A percentile compares a stretch with the other conserved stretches of the same genome.
phyloP scores from a whole-genome alignment of 305 asterid genomes.

The Solanum hybrid region DNA sequence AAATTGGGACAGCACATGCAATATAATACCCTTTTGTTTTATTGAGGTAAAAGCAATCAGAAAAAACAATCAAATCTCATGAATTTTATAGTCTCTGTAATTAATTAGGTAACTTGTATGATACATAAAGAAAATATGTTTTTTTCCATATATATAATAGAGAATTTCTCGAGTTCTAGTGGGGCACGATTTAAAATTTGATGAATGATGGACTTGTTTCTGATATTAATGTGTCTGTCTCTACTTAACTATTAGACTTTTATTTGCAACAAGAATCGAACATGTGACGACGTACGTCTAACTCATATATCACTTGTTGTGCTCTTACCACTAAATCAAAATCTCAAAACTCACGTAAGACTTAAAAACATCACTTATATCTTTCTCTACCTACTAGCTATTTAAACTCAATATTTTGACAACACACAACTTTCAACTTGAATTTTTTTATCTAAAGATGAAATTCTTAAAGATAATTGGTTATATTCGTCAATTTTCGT shows the following conservation, averaged over 20 bases:
- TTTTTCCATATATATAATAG: background rate
- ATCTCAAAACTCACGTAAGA: background rate
- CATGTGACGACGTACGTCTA: background rate
- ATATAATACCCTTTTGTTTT: background rate
- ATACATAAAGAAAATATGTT: background rate
- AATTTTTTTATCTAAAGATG: accelerated
- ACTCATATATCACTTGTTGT: background rate
- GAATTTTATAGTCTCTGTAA: background rate
- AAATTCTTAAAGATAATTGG: background rate
- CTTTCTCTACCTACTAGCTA: background rate
- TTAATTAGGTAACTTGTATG: background rate
- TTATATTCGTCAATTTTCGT: too few relatives aligned
- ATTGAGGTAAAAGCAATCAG: background rate
- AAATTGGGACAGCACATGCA: background rate
- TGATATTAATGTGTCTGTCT: background rate
- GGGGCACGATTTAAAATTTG: background rate
- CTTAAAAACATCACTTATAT: too few relatives aligned
- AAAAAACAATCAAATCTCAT: background rate
- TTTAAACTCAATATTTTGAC: background rate
- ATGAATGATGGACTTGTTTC: background rate
- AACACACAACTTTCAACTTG: background rate
- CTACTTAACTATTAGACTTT: background rate
- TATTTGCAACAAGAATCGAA: background rate
- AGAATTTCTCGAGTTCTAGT: background rate
- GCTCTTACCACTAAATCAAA: background rate